Conservation (phyloP, 2,329 filamentous ascomycete genomes). For the Chaetomium olivaceum region DNA sequence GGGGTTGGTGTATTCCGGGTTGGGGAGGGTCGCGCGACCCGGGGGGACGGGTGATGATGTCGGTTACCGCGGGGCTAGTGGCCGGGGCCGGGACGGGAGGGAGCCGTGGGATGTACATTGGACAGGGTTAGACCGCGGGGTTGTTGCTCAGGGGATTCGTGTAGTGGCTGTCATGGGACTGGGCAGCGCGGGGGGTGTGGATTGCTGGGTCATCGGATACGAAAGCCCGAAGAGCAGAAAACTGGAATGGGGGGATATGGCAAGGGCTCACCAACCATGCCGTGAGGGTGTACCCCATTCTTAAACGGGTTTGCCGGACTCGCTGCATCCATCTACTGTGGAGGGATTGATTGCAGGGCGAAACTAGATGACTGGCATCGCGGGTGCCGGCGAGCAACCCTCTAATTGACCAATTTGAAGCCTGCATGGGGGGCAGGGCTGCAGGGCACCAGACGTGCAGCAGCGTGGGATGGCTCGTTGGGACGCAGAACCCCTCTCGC, state of each 20-base stretch:
- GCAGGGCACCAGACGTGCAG: slow-evolving; percentile 17
- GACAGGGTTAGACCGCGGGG: neutral
- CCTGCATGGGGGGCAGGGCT: neutral
- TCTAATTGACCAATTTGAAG: slow-evolving; percentile 15
- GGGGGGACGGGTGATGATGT: neutral
- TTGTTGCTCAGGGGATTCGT: neutral
- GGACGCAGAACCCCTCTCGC: neutral
- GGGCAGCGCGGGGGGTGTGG: slow-evolving; percentile 6
- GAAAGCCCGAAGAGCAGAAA: neutral
- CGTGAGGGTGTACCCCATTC: neutral
- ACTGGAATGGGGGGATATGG: neutral
- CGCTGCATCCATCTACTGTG: neutral
- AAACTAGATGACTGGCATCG: slow-evolving; percentile 2
- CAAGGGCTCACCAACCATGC: neutral
- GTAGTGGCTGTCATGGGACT: slow-evolving; percentile 13
- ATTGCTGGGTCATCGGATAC: neutral
- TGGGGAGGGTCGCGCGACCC: neutral
- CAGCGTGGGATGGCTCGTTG: neutral
- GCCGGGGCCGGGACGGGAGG: neutral
- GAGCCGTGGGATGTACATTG: slow-evolving; percentile 11
- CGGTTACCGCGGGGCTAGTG: neutral
- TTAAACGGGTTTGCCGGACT: neutral
- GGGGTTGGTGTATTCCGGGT: neutral
- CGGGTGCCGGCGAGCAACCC: slow-evolving; percentile 3
- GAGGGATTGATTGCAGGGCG: slow-evolving; percentile 10